These are phyloP conservation scores for Furcasterigmium sp. DNA, from an alignment of 2,329 filamentous ascomycete species.

Conservation along the genomic window DNA sequence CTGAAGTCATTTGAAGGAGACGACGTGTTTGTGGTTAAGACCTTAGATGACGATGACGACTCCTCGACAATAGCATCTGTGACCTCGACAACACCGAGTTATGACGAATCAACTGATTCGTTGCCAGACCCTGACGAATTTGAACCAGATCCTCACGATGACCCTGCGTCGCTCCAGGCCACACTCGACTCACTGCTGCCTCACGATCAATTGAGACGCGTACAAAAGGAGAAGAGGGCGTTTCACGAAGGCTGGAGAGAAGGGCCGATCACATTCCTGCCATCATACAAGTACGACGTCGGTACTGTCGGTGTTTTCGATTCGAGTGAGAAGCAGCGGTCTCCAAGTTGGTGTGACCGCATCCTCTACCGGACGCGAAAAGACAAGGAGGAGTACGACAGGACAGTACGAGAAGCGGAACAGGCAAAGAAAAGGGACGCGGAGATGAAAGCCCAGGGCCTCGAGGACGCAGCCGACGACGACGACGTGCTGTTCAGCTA, in stretches of 20 bases:
- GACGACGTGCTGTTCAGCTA: conserved; percentile 88
- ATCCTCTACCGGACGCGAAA: conserved; percentile 78
- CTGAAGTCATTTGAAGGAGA: conserved; percentile 39
- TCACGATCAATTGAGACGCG: conserved; percentile 78
- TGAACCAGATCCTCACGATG: conserved; percentile 60
- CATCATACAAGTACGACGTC: conserved; percentile 96
- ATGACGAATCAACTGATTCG: conserved; percentile 31
- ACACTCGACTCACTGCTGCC: conserved; percentile 82
- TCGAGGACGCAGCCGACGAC: conserved; percentile 68
- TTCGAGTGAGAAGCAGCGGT: conserved; percentile 87
- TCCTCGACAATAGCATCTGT: conserved; percentile 17
- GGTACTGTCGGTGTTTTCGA: conserved; percentile 92
- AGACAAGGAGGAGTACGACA: conserved; percentile 63
- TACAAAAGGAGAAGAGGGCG: conserved; percentile 69
- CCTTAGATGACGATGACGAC: conserved; percentile 41
- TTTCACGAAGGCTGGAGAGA: conserved; percentile 93
- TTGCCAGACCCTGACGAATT: conserved; percentile 64
- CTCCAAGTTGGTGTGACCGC: conserved; percentile 95
- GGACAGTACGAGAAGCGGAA: conserved; percentile 57
- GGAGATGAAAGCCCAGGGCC: conserved; percentile 76
- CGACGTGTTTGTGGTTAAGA: conserved; percentile 17
- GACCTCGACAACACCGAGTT: conserved; percentile 22
- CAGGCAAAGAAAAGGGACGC: conserved; percentile 68
- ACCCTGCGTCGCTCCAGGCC: conserved; percentile 82
- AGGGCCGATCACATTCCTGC: conserved; percentile 80